Evolutionary conservation across 495 filamentous ascomycete species (phyloP), one percentile per base, ranked within the genome.

Genomic region (Venustampulla echinocandica): DNA sequence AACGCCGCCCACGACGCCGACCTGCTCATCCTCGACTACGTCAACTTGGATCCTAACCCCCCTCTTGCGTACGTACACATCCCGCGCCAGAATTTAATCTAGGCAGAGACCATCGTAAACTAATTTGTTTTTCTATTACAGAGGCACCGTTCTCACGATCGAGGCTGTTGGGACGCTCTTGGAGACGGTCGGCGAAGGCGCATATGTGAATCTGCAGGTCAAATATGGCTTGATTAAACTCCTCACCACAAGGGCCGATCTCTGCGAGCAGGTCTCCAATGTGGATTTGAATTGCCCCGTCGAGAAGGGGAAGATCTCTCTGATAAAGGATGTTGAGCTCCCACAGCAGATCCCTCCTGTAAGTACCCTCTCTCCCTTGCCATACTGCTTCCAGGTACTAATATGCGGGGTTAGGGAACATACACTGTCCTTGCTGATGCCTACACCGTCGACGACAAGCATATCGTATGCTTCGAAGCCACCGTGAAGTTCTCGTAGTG

Each of bases 201-300:
- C 93, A 32, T 81, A 80, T 47, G 80, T 95, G 25, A 70, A 81
- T 22, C 62, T 99, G 23, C 73, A 80, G 46, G 90, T 97, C 68
- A 96, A 95, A 64, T 99, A 90, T 62, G 92, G 87, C 52, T 68
- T 94, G 56, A 95, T 99, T 61, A 85, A 80, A 38, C 71, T 99
- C 46, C 76, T 99, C 64, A 83, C 76, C 55, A 82, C 84, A 45
- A 69, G 65, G 46, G 77, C 81, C 55, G 81, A 94, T 61, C 75
- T 97, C 10, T 99, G 92, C 67, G 84, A 95, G 17, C 77, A 94
- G 64, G 77, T 94, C 47, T 65, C 74, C 55, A 87, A 95, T 42
- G 85, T 95, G 10, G 89, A 96, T 54, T 70, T 96, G 36, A 66
- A 86, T 47, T 99, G 92, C 64, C 92, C 92, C 40, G 73, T 99